Evolutionary conservation across 1,284 basidiomycete genomes (phyloP), one percentile per base, ranked within the genome.

Genomic region (Wolfiporia cocos): DNA sequence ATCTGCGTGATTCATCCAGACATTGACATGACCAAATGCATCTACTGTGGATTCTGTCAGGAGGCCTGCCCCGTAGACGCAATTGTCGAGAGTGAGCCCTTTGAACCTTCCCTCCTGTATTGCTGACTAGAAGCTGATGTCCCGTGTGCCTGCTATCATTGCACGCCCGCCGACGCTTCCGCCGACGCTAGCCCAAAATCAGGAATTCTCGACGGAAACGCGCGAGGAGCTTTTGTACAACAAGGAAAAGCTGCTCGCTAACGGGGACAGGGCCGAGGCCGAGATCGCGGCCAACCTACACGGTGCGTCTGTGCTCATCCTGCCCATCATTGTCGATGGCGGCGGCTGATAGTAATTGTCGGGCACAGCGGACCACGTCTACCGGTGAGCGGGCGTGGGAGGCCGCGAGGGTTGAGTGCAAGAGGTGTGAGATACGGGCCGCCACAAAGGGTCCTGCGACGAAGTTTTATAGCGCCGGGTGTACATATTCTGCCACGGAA

Each of bases 11-110:
- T 28, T 28, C 26, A 44, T 40, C 15, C 49, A 92, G 91, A 96
- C 68, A 92, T 97, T 59, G 95, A 98, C 66, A 98, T 89, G 86
- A 89, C 86, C 43, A 89, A 82, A 74, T 97, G 94, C 68, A 97
- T 98, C 61, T 97, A 97, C 73, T 97, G 93, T 66, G 92, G 92
- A 46, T 94, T 94, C 74, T 94, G 92, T 68, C 93, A 96, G 69
- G 96, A 99, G 71, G 96, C 96, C 24, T 99, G 96, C 67, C 96
- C 96, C 11, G 96, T 99, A 46, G 96, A 99, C 67, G 96, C 96
- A 44, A 99, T 99, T 57, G 96, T 99, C 47, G 96, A 99, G 74
- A 97, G 92, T 94, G 63, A 57, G 90, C n/a, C n/a, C n/a, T n/a
- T n/a, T 74, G 29, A 14, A 40, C 29, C 45, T 19, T 17, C 28